Percentiles rank a stretch among this genome's conserved stretches.
These are phyloP conservation scores for Talaromyces pinophilus DNA, from an alignment of 2,329 filamentous ascomycete genomes.

Conservation along the genomic window DNA sequence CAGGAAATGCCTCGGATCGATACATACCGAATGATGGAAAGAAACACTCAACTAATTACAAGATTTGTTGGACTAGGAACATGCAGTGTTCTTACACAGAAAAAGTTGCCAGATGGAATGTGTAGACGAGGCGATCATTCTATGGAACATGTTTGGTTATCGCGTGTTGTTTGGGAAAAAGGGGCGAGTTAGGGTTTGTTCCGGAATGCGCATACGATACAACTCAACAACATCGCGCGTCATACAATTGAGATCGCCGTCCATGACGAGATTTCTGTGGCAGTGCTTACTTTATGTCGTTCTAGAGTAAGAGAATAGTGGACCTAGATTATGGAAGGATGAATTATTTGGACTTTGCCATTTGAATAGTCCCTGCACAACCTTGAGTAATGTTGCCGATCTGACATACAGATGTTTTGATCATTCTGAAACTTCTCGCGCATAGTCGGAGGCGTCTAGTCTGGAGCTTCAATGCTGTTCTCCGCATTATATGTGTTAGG, in stretches of 20 bases:
- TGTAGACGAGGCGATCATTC: not conserved
- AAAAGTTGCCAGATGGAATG: not conserved
- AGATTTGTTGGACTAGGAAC: conserved; percentile 16
- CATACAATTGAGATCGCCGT: not conserved
- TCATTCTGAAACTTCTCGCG: no score
- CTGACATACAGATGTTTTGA: no score
- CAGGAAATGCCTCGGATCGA: not conserved
- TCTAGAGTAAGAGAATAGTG: no score
- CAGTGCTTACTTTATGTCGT: not conserved
- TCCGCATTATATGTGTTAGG: no score
- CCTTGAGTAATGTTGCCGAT: no score
- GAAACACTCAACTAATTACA: not conserved
- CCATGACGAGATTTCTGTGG: not conserved
- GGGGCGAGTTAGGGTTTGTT: conserved; percentile 14
- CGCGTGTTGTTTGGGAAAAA: not conserved
- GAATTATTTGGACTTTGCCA: no score
- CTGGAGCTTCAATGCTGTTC: no score
- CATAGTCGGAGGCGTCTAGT: no score
- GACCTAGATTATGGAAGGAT: no score
- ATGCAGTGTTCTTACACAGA: not conserved
- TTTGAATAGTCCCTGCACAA: no score
- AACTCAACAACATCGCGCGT: conserved; percentile 11
- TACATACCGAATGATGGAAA: conserved; percentile 13
- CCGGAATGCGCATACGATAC: conserved; percentile 11
- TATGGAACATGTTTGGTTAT: not conserved